These are phyloP conservation scores for Gnomoniopsis smithogilvyi DNA, from an alignment of 2,329 filamentous ascomycete genomes.

Conservation along the genomic window DNA sequence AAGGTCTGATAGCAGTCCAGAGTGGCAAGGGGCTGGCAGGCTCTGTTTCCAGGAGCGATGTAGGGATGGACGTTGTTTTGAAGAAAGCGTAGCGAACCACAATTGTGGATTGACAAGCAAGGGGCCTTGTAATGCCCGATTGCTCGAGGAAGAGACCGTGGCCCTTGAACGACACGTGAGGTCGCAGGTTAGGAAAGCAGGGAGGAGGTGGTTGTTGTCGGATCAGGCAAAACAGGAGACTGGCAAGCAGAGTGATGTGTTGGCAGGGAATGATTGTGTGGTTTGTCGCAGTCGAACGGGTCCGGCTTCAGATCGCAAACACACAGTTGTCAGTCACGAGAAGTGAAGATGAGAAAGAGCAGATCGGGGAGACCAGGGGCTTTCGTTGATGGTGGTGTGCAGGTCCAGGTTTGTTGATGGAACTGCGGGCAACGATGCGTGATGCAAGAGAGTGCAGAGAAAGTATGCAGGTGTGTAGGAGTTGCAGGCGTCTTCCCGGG, in stretches of 20 bases:
- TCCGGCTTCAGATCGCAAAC: slow-evolving; percentile 11
- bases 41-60: slow-evolving; percentile 18
- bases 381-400: neutral
- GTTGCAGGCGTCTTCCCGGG: neutral
- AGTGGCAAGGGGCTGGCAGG: slow-evolving; percentile 11
- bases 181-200: slow-evolving; percentile 1
- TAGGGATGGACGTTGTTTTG: slow-evolving; percentile 16
- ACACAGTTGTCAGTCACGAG: neutral
- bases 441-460: neutral
- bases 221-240: neutral
- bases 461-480: neutral
- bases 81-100: slow-evolving; percentile 11
- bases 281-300: slow-evolving; percentile 4
- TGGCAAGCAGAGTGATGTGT: neutral
- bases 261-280: slow-evolving; percentile 5
- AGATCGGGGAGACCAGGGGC: slow-evolving; percentile 6
- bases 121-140: no score
- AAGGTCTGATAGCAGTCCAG: neutral
- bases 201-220: neutral
- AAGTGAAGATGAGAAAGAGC: slow-evolving; percentile 1
- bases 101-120: neutral
- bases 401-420: neutral
- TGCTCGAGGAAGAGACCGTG: neutral
- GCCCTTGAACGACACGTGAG: neutral
- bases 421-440: neutral